Evolutionary conservation across 352 stramenopile genomes (phyloP), one percentile per base, ranked within the genome.

Genomic region (Phytophthora cactorum): DNA sequence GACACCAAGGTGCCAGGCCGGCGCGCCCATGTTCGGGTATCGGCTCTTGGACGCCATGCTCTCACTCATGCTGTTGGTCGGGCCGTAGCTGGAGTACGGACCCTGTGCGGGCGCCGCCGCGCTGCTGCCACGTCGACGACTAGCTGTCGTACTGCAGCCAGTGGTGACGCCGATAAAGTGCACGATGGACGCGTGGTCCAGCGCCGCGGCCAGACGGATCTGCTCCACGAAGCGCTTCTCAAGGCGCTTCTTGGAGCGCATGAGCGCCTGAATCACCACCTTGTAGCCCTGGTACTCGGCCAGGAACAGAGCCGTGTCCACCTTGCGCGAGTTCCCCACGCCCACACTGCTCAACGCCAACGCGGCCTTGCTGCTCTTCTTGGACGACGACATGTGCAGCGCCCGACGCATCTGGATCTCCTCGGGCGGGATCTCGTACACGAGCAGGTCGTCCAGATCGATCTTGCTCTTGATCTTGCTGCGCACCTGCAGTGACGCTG

Each of bases 161-260:
- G 86, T 86, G 4, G 81, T 90, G n/a, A 93, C 54, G 1, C 84
- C 84, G 58, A 93, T 90, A 59, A 93, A 93, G 65, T 93, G 84
- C 22, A 93, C 84, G 57, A 93, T 86, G 1, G 77, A 87, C 28
- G 79, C 68, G 36, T 93, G 84, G 28, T 93, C 84, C 0, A 93
- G 56, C 3, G 75, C 63, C 1, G 82, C 79, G 22, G 84, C 82
- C 14, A 93, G 62, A 5, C 84, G 82, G 14, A 91, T 85, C 65
- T 90, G 84, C 61, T 89, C 84, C 1, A 93, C 66, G 36, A 90
- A 91, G 51, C 73, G 75, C 29, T 74, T 74, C 61, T 93, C 84
- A 0, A 78, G 51, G 8, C 75, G 70, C 50, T 84, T 82, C 56
- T 88, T 89, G 10, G 70, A 74, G 6, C 82, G 73, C 52, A 80